A percentile compares a stretch with the other conserved stretches of the same genome.
phyloP scores from a whole-genome alignment of 768 basidiomycete genomes.

The Mycena maculata region DNA sequence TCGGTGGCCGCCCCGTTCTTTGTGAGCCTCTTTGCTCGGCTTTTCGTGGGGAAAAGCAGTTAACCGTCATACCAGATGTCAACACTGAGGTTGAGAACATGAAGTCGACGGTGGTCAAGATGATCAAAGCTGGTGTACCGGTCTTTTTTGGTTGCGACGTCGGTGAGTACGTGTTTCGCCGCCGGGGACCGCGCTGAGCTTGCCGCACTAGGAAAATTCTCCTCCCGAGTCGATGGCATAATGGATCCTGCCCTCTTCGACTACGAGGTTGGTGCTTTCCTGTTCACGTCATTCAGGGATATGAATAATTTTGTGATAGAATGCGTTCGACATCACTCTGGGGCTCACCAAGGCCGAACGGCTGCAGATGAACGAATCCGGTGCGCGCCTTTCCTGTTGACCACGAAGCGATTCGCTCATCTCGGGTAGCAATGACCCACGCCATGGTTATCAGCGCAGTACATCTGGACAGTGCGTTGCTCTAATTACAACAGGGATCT shows the following conservation, averaged over 20 bases:
- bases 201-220: constrained; percentile 70
- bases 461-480: constrained; percentile 71
- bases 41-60: background rate
- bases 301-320: constrained; percentile 50
- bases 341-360: constrained; percentile 88
- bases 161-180: background rate
- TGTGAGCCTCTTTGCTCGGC: constrained; percentile 63
- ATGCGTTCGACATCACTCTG: constrained; percentile 85
- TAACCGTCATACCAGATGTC: constrained; percentile 66
- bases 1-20: constrained; percentile 85
- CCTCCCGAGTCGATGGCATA: constrained; percentile 75
- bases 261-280: constrained; percentile 69
- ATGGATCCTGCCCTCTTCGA: constrained; percentile 90
- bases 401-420: background rate
- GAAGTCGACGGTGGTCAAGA: constrained; percentile 84
- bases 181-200: background rate
- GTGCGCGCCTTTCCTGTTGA: background rate
- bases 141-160: constrained; percentile 99
- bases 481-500: background rate
- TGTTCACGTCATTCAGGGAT: background rate
- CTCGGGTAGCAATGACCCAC: constrained; percentile 82
- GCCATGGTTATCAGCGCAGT: constrained; percentile 96
- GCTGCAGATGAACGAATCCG: constrained; percentile 81
- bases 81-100: constrained; percentile 87
- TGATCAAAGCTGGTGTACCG: constrained; percentile 88